These are phyloP conservation scores for Neckera pumila DNA, from an alignment of 225 moss, liverwort and hornwort species.

Conservation along the genomic window DNA sequence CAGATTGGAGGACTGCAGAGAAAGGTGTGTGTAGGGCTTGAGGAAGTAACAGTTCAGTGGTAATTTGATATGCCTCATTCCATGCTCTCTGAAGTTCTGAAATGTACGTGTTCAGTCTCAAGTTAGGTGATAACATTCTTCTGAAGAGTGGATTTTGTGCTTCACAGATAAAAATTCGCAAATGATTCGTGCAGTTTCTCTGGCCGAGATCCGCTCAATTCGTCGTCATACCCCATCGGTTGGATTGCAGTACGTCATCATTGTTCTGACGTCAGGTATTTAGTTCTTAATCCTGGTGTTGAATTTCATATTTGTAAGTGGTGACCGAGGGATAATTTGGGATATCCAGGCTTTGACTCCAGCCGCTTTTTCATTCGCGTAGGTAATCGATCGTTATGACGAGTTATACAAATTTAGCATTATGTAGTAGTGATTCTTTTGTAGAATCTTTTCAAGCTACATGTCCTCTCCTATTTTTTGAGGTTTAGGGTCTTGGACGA, in stretches of 20 bases:
- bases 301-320: neutral
- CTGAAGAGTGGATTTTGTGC: neutral
- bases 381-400: neutral
- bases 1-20: constrained; percentile 18
- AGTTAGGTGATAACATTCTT: neutral
- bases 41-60: neutral
- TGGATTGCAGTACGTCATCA: constrained; percentile 78
- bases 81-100: neutral
- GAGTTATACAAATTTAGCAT: neutral
- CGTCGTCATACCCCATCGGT: constrained; percentile 73
- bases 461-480: neutral
- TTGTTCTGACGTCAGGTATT: constrained; percentile 65
- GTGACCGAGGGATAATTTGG: neutral
- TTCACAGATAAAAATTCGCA: constrained; percentile 37
- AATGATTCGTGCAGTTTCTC: constrained; percentile 59
- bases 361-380: neutral
- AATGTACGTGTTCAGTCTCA: neutral
- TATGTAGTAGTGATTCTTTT: neutral
- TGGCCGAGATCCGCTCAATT: constrained; percentile 78
- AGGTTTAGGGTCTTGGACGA: neutral
- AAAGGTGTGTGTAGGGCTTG: constrained; percentile 30
- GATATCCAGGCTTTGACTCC: neutral
- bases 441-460: neutral
- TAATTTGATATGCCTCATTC: neutral
- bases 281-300: neutral